Evolutionary conservation across 768 basidiomycete genomes (phyloP).

Genomic region (Porphyrellus cyaneotinctus): DNA sequence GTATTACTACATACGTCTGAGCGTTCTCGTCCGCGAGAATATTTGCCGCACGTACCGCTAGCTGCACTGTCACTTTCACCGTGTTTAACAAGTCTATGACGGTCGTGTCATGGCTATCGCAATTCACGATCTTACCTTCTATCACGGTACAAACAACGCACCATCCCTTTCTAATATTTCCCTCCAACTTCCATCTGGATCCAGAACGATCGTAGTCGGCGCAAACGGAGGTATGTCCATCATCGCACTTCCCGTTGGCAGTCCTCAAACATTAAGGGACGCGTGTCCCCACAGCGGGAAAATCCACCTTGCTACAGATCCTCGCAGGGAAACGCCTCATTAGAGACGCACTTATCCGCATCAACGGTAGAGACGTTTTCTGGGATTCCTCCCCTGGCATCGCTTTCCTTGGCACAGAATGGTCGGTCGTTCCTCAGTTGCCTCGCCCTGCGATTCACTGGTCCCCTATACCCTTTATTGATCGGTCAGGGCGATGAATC

Average conservation of each 20-base stretch:
- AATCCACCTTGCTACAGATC: slow-evolving; percentile 93
- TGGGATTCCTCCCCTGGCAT: slow-evolving; percentile 78
- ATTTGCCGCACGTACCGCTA: too few relatives aligned
- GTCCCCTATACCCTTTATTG: background rate
- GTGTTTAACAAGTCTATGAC: background rate
- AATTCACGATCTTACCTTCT: slow-evolving; percentile 54
- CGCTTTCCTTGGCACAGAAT: slow-evolving; percentile 91
- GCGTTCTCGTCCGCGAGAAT: too few relatives aligned
- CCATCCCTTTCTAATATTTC: slow-evolving; percentile 63
- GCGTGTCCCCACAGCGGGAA: slow-evolving; percentile 57
- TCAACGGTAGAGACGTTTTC: slow-evolving; percentile 86
- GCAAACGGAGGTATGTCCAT: slow-evolving; percentile 80
- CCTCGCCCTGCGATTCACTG: background rate
- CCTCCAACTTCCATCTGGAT: slow-evolving; percentile 66
- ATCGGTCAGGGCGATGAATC: slow-evolving; percentile 86
- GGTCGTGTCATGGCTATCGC: slow-evolving; percentile 23
- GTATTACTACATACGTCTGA: too few relatives aligned
- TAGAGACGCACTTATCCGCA: slow-evolving; percentile 55
- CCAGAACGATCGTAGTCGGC: slow-evolving; percentile 83
- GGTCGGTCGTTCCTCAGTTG: slow-evolving; percentile 43
- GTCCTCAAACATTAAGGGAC: background rate
- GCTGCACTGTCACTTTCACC: background rate
- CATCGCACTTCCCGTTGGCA: background rate
- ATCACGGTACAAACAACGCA: slow-evolving; percentile 38
- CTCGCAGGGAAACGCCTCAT: slow-evolving; percentile 89